Evolutionary conservation across 1,139 yeast genomes (phyloP).

Genomic region (Meyerozyma smithsonii): DNA sequence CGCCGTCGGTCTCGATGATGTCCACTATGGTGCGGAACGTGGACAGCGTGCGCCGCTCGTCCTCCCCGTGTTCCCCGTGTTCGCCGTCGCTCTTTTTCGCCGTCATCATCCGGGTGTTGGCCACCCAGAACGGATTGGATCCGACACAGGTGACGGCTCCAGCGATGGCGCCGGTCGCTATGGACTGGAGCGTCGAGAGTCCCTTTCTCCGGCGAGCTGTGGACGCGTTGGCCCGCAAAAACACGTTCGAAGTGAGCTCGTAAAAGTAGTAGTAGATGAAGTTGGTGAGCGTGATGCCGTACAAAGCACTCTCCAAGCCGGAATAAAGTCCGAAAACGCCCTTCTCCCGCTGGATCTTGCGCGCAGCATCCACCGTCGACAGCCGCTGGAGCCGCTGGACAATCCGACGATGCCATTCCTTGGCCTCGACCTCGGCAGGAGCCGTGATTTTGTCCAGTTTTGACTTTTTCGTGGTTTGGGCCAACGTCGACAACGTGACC

Average conservation of each 20-base stretch:
- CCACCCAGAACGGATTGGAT: slow-evolving; percentile 96
- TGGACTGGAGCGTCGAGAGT: slow-evolving; percentile 65
- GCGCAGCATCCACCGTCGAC: slow-evolving; percentile 29
- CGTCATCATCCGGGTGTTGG: slow-evolving; percentile 79
- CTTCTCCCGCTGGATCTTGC: slow-evolving; percentile 52
- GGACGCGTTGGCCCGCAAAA: slow-evolving; percentile 36
- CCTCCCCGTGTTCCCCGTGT: slow-evolving; percentile 14
- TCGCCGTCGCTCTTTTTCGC: slow-evolving; percentile 36
- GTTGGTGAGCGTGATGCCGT: slow-evolving; percentile 82
- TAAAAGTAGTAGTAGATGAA: slow-evolving; percentile 89
- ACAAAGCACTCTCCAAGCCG: slow-evolving; percentile 83
- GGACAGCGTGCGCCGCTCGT: no score
- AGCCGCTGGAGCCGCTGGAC: slow-evolving; percentile 17
- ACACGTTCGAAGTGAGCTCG: slow-evolving; percentile 59
- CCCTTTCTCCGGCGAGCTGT: slow-evolving; percentile 30
- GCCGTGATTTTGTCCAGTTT: slow-evolving; percentile 25
- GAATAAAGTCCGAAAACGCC: slow-evolving; percentile 74
- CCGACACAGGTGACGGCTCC: slow-evolving; percentile 81
- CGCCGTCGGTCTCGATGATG: slow-evolving; percentile 68
- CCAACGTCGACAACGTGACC: slow-evolving; percentile 77
- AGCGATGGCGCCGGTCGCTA: slow-evolving; percentile 78
- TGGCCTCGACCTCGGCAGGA: slow-evolving; percentile 12
- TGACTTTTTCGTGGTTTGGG: slow-evolving; percentile 60
- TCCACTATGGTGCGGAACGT: slow-evolving; percentile 54
- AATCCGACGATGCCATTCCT: slow-evolving; percentile 17